Evolutionary conservation across 169 alveolate genomes (phyloP).

Genomic region (Plasmodium fragile): DNA sequence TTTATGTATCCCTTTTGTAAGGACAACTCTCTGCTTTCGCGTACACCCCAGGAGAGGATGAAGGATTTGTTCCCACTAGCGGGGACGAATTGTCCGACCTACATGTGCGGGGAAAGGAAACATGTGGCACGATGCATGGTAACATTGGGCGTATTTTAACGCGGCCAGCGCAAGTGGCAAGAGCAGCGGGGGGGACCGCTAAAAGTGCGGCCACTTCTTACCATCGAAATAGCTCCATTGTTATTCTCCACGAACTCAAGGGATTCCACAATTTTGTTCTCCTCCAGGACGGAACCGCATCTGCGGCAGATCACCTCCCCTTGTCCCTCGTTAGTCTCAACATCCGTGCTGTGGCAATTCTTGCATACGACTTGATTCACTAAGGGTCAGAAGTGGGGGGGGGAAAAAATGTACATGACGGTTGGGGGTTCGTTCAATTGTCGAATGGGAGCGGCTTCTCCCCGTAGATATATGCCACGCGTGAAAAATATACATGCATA

Average conservation of each 20-base stretch:
- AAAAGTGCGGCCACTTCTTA: not conserved
- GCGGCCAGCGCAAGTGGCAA: not conserved
- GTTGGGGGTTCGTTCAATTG: not conserved
- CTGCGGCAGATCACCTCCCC: conserved; percentile 91
- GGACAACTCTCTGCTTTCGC: conserved; percentile 88
- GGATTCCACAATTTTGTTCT: conserved; percentile 88
- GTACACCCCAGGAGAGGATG: conserved; percentile 85
- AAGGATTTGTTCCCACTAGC: conserved; percentile 87
- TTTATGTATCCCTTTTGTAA: conserved; percentile 87
- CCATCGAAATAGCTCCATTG: conserved; percentile 86
- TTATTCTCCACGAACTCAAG: conserved; percentile 87
- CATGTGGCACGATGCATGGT: too few species aligned
- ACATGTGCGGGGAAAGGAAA: not conserved
- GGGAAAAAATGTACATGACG: not conserved
- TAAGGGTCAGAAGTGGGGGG: not conserved
- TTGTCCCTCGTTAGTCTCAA: conserved; percentile 82
- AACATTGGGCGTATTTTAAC: not conserved
- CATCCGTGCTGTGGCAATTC: conserved; percentile 60
- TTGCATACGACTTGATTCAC: conserved; percentile 63
- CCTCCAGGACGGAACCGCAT: conserved; percentile 92
- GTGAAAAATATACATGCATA: not conserved
- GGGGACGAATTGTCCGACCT: conserved; percentile 90
- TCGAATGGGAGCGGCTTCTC: not conserved
- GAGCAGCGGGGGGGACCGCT: not conserved
- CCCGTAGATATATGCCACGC: not conserved